A percentile compares a stretch with the other conserved stretches of the same genome.
These are phyloP conservation scores for Trichoderma polysporum DNA, from an alignment of 2,329 filamentous ascomycete species.

Conservation along the genomic window DNA sequence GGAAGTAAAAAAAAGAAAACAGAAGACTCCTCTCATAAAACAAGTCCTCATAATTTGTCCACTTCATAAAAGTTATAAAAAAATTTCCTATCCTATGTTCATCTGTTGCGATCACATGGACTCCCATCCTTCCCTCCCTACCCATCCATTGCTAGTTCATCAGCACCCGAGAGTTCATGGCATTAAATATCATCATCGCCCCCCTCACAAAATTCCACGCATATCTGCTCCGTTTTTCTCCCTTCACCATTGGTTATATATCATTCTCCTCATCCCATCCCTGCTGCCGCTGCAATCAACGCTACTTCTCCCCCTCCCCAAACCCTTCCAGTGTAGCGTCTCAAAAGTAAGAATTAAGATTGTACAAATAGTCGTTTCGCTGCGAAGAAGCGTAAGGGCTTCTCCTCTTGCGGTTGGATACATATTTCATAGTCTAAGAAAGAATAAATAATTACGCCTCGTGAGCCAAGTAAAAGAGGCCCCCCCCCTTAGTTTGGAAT, in stretches of 20 bases:
- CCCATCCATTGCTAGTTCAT: not conserved
- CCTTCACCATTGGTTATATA: not conserved
- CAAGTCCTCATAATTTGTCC: not conserved
- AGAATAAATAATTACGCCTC: slow-evolving; percentile 11
- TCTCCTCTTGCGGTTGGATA: slow-evolving; percentile 9
- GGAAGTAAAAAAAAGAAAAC: not conserved
- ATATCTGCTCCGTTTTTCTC: not conserved
- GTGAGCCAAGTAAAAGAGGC: slow-evolving; percentile 7
- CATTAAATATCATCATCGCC: slow-evolving; percentile 5
- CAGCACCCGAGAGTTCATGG: slow-evolving; percentile 14
- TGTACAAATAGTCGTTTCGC: slow-evolving; percentile 19
- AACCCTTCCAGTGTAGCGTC: slow-evolving; percentile 2
- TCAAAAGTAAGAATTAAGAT: slow-evolving; percentile 20
- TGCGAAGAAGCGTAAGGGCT: not conserved
- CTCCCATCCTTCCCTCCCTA: not conserved
- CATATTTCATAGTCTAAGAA: slow-evolving; percentile 17
- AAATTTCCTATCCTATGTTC: slow-evolving; percentile 18
- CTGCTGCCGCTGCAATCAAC: not conserved
- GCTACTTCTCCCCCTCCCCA: not conserved
- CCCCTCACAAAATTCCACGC: not conserved
- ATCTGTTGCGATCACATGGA: slow-evolving; percentile 10
- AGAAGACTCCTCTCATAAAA: not conserved
- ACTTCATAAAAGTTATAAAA: slow-evolving; percentile 15
- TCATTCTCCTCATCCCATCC: not conserved
- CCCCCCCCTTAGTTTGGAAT: not conserved